Evolutionary conservation across 192 early-diverging fungal genomes (phyloP), one percentile per base, ranked within the genome.

Genomic region (Backusella tarrabulga): DNA sequence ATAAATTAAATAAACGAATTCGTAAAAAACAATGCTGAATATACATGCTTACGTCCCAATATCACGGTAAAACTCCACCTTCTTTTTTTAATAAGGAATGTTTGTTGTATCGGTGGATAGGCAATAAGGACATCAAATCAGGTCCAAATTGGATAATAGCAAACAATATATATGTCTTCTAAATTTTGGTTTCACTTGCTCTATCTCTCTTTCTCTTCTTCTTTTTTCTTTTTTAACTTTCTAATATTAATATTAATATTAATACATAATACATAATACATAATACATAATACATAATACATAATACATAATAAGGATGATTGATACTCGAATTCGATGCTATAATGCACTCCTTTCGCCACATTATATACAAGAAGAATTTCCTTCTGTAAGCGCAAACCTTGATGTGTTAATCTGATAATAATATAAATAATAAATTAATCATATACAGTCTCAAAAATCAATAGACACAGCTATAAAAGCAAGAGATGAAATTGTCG

Each of bases 261-360:
- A n/a, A n/a, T n/a, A n/a, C n/a, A 44, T 44, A 44, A 14, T 11
- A 9, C 26, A 60, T 17, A 50, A 0, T 41, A n/a, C n/a, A 44
- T 44, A 44, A 14, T 11, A 9, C 26, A 60, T 17, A 50, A 0
- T 41, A n/a, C n/a, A n/a, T n/a, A n/a, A n/a, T n/a, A n/a, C n/a
- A 44, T 44, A 44, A 14, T 11, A 9, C 26, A 60, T 17, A 50
- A 0, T 41, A n/a, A 46, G 81, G 74, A 87, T 89, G 86, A 93
- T 95, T 76, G 95, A 97, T 85, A 85, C 94, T 75, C 92, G 95
- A 72, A 91, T 98, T 73, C 76, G 86, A 11, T 92, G 92, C 6
- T 95, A 97, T 84, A 93, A 95, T 66, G 92, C 97, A 7, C 88
- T 98, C 35, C 73, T 97, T 19, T 90, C 93, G n/a, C 95, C 96